Percentiles rank a stretch among this genome's conserved stretches.
These are phyloP conservation scores for Fusarium miscanthi DNA, from an alignment of 2,329 filamentous ascomycete species.

Conservation along the genomic window DNA sequence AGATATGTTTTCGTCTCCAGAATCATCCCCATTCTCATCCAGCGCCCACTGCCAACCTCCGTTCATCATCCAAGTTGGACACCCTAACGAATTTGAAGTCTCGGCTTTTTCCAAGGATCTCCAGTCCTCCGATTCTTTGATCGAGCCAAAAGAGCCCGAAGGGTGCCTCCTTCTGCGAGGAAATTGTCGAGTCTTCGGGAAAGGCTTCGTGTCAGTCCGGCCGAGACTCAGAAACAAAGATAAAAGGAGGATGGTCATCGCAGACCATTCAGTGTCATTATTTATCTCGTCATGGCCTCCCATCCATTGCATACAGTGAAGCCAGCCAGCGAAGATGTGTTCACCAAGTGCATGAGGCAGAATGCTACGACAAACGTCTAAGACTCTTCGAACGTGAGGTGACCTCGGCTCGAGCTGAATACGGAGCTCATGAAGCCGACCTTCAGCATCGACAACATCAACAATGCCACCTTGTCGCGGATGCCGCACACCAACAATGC, in stretches of 20 bases:
- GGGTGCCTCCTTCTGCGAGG: conserved; percentile 48
- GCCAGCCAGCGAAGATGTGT: conserved; percentile 76
- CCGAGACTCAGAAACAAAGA: conserved; percentile 71
- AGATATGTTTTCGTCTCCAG: conserved; percentile 35
- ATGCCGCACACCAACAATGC: conserved; percentile 67
- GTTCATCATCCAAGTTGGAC: conserved; percentile 69
- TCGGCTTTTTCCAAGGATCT: conserved; percentile 60
- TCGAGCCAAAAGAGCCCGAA: conserved; percentile 52
- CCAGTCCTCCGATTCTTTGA: conserved; percentile 58
- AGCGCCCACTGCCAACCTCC: conserved; percentile 78
- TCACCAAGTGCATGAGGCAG: conserved; percentile 68
- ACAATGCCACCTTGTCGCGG: conserved; percentile 69
- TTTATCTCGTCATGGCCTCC: conserved; percentile 58
- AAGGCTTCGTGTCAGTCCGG: conserved; percentile 44
- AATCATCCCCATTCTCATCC: conserved; percentile 61
- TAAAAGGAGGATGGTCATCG: conserved; percentile 71
- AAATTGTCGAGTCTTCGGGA: conserved; percentile 44
- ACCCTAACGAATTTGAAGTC: conserved; percentile 60
- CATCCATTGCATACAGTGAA: conserved; percentile 79
- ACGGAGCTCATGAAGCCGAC: conserved; percentile 72
- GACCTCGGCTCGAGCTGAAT: conserved; percentile 75
- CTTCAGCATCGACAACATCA: conserved; percentile 73
- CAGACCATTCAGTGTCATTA: conserved; percentile 75
- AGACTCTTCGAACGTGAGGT: conserved; percentile 68
- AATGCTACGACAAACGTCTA: conserved; percentile 72